Evolutionary conservation across 176 grass and related monocot genomes (phyloP), one percentile per base, ranked within the genome.

Genomic region (Ensete ventricosum): DNA sequence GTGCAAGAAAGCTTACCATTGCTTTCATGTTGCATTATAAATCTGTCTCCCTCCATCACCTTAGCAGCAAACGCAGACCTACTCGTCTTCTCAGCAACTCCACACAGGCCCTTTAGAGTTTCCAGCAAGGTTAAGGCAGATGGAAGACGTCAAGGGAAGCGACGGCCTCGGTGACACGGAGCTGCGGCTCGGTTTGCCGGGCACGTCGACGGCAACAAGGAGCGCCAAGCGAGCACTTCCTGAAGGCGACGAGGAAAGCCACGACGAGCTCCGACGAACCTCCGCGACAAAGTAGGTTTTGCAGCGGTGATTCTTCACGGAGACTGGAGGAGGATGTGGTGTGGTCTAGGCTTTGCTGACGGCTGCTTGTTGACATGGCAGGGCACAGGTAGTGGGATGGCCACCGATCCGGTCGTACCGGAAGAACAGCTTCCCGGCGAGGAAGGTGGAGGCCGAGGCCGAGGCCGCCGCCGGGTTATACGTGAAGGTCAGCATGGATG

Each of bases 401-500:
- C 93, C 93, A 20, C 93, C 93, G 2, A 82, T 96, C 70, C 75
- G 89, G 76, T 81, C 89, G 7, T 92, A 92, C 78, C 88, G 93
- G 89, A 96, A 89, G 83, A 92, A 86, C 85, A 92, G 82, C 76
- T 86, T 96, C 83, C 85, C 84, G 34, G 52, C 77, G 8, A 89
- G 49, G 83, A 77, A 72, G 57, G 72, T 13, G 67, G 81, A 77
- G 67, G 59, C 17, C 9, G 74, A 81, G 59, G 10, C 29, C 48
- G 91, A 92, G 82, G 19, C 52, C 8, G 53, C 67, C 0, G 78
- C 53, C 0, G 26, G 26, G 9, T 19, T 11, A 49, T 11, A 73
- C 1, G 87, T 96, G n/a, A 96, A 96, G 72, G 93, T 96, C 80
- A 92, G 93, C 89, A 92, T 96, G 93, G 93, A 96, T 34, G 93